Evolutionary conservation across 805 yeast species (phyloP).

Genomic region (Blastobotrys parvus): DNA sequence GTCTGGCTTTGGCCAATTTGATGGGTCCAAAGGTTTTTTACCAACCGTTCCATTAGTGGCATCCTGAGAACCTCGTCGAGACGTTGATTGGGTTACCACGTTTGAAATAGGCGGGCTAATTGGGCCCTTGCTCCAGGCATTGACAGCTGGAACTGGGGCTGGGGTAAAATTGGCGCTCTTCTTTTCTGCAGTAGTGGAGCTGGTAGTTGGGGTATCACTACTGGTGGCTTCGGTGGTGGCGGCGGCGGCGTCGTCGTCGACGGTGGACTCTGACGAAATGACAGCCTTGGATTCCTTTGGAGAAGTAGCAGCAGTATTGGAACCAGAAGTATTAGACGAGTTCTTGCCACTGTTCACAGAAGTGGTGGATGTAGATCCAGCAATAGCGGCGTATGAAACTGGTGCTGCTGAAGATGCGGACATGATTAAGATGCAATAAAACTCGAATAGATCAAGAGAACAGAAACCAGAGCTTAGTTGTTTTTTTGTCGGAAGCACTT

Average conservation of each 20-base stretch:
- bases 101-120: neutral
- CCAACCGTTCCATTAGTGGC: constrained; percentile 1
- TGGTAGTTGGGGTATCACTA: constrained; percentile 1
- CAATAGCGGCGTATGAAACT: constrained; percentile 17
- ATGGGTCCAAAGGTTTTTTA: constrained; percentile 12
- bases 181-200: constrained; percentile 13
- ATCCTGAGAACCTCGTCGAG: neutral
- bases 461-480: no score
- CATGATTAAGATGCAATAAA: constrained; percentile 1
- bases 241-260: neutral
- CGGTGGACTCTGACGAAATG: neutral
- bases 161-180: constrained; percentile 39
- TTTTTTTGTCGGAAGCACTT: no score
- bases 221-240: neutral
- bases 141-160: constrained; percentile 55
- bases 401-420: constrained; percentile 11
- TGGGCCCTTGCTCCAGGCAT: constrained; percentile 46
- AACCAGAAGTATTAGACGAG: no score
- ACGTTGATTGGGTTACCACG: neutral
- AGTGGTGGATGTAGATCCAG: constrained; percentile 12
- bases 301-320: neutral
- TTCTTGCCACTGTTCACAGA: neutral
- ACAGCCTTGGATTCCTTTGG: neutral
- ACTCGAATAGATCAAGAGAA: no score
- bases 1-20: constrained; percentile 21